Evolutionary conservation across 2,329 filamentous ascomycete genomes (phyloP), one percentile per base, ranked within the genome.

Genomic region (Grosmannia huntii): DNA sequence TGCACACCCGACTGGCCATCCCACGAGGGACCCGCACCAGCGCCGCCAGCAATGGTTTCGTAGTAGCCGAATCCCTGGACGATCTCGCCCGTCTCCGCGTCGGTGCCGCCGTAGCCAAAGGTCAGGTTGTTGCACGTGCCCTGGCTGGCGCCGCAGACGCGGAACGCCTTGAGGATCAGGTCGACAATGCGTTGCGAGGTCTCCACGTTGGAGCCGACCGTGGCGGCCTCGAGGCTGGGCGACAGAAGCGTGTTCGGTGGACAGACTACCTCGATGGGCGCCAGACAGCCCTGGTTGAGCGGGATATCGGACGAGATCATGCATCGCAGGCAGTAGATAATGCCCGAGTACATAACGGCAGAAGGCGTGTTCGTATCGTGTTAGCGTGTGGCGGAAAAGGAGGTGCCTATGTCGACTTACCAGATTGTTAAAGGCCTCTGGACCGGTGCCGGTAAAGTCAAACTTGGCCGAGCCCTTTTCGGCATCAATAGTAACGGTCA

Each of bases 131-230:
- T 70, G 2, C 65, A 66, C 46, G 66, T 68, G 0, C 68, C 68
- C 31, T 69, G 68, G 55, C 60, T 63, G 1, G 67, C 68, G 1
- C 58, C 65, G 11, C 62, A 61, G 10, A 50, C 54, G 28, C 56
- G 59, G 31, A 70, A 70, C 2, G 68, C 68, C 1, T 41, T 41
- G 21, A 54, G 52, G 23, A 54, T 65, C 0, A 66, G 56, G 41
- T 70, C 69, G 4, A 66, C 65, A 1, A 71, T 65, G 14, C 69
- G 65, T 57, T 71, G 68, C 11, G 64, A 66, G 4, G 68, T 67
- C 4, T 58, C 33, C 14, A 56, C 52, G 55, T 60, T 70, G 60
- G 0, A 89, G 86, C 64, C 70, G 1, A 67, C 69, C 5, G 59
- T 56, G 0, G 70, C 64, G 0, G 63, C 56, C 16, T 48, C 50